Evolutionary conservation across 495 filamentous ascomycete species (phyloP).

Genomic region (Penicillium nucicola): DNA sequence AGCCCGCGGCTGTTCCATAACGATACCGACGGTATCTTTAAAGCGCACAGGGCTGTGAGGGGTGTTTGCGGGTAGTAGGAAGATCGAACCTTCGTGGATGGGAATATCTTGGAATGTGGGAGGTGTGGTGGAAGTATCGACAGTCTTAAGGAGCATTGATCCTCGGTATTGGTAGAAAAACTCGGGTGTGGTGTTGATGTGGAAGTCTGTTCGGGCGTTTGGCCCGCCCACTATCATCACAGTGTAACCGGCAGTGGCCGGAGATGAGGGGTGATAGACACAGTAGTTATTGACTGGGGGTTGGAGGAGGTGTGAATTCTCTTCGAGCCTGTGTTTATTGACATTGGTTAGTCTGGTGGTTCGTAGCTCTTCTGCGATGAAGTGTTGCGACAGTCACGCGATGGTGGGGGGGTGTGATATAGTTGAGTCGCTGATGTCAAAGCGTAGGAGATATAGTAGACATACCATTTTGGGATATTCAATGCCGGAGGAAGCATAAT

Average conservation of each 20-base stretch:
- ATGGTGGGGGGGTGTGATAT: slow-evolving; percentile 22
- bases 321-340: slow-evolving; percentile 66
- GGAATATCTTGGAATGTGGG: slow-evolving; percentile 73
- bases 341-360: neutral
- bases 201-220: slow-evolving; percentile 95
- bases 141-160: slow-evolving; percentile 89
- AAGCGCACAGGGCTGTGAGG: slow-evolving; percentile 81
- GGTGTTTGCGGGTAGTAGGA: slow-evolving; percentile 84
- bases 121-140: slow-evolving; percentile 55
- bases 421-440: neutral
- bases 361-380: neutral
- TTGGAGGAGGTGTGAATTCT: slow-evolving; percentile 88
- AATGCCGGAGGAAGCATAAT: slow-evolving; percentile 48
- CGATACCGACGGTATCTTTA: slow-evolving; percentile 71
- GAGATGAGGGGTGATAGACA: slow-evolving; percentile 68
- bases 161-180: slow-evolving; percentile 98
- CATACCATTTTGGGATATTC: slow-evolving; percentile 84
- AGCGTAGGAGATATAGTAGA: neutral
- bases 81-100: slow-evolving; percentile 92
- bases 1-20: slow-evolving; percentile 84
- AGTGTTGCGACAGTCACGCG: slow-evolving; percentile 1
- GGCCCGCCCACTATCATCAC: slow-evolving; percentile 89
- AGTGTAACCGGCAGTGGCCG: slow-evolving; percentile 43
- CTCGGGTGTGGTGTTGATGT: slow-evolving; percentile 94
- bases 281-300: slow-evolving; percentile 97